Conservation (phyloP, 2,329 filamentous ascomycete species). For the Phaeosphaeriaceae sp. region DNA sequence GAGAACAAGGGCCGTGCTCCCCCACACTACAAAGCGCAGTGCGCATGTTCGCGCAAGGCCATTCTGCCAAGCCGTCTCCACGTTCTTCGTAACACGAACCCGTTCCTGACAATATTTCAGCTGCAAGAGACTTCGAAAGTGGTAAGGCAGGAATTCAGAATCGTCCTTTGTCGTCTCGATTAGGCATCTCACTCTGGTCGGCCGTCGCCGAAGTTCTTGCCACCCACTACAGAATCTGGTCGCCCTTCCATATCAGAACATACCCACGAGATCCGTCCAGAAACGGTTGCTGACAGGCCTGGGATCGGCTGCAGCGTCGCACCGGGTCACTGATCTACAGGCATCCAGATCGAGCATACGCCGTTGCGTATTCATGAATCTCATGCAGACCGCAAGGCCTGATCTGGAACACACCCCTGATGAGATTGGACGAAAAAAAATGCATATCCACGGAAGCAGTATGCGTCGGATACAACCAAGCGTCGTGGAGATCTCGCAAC, state of each 20-base stretch:
- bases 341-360: background rate
- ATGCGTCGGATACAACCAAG: background rate
- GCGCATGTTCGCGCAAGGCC: conserved; percentile 13
- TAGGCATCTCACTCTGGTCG: background rate
- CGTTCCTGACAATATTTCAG: conserved; percentile 15
- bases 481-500: background rate
- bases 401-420: background rate
- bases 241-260: background rate
- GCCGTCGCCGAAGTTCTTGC: conserved; percentile 4
- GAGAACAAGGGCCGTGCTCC: conserved; percentile 12
- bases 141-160: conserved; percentile 22
- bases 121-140: conserved; percentile 27
- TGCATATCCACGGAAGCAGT: background rate
- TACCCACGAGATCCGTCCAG: background rate
- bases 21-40: conserved; percentile 23
- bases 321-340: background rate
- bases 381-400: background rate
- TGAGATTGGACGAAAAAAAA: background rate
- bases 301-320: background rate
- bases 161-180: conserved; percentile 2
- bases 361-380: background rate
- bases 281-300: background rate
- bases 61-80: conserved; percentile 22
- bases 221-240: conserved; percentile 3
- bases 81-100: conserved; percentile 32